Evolutionary conservation across 2,329 filamentous ascomycete genomes (phyloP).

Genomic region (Beauveria australis): DNA sequence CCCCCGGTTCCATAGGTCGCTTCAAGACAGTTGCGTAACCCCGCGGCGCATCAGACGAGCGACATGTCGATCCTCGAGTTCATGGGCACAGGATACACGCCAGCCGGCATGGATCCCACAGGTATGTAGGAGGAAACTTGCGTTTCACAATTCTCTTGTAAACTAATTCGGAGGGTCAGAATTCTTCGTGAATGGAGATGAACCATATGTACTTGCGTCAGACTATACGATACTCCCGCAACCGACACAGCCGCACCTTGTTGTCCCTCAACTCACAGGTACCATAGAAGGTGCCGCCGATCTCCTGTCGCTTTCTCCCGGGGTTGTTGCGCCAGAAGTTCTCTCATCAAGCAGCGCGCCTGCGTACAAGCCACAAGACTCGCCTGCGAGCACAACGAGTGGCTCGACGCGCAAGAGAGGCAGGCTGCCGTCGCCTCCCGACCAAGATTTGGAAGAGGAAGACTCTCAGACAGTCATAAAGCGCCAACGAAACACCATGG

Average conservation of each 20-base stretch:
- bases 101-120: conserved; percentile 10
- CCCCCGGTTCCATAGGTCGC: not conserved
- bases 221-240: conserved; percentile 9
- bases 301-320: not conserved
- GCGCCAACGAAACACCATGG: conserved; percentile 60
- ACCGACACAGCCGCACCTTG: conserved; percentile 1
- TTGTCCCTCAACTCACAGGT: conserved; percentile 4
- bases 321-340: not conserved
- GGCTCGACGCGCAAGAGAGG: not conserved
- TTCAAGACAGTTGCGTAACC: too few species aligned
- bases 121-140: not conserved
- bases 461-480: conserved; percentile 35
- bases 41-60: not conserved
- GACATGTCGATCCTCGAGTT: conserved; percentile 12
- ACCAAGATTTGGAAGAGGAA: conserved; percentile 17
- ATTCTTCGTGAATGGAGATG: conserved; percentile 8
- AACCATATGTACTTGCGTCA: conserved; percentile 9
- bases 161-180: not conserved
- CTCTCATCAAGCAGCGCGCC: not conserved
- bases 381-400: conserved; percentile 1
- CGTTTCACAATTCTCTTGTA: not conserved
- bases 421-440: conserved; percentile 12
- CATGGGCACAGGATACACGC: conserved; percentile 5
- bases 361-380: conserved; percentile 9
- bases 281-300: conserved; percentile 1